Percentiles rank a stretch among this genome's conserved stretches.
phyloP scores from a whole-genome alignment of 139 green algal species.

The Picochlorum sp. region DNA sequence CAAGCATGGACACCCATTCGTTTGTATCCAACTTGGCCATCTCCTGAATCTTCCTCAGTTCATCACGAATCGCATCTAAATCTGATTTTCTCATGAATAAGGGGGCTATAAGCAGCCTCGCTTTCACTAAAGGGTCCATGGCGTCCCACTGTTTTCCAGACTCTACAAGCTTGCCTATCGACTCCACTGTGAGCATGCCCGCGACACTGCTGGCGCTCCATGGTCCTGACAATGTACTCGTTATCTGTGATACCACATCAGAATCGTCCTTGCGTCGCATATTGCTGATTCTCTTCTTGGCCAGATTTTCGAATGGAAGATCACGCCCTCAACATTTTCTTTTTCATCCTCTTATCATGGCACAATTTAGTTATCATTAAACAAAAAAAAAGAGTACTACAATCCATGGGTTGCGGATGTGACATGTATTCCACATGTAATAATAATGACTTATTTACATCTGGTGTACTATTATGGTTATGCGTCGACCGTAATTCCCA shows the following conservation, averaged over 20 bases:
- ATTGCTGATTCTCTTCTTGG: too few relatives aligned
- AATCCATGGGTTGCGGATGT: too few relatives aligned
- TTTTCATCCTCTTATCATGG: too few relatives aligned
- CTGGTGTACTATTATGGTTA: constrained; percentile 2
- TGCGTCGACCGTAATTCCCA: constrained; percentile 74
- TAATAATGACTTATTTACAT: too few relatives aligned
- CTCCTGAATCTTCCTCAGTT: constrained; percentile 5
- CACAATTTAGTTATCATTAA: too few relatives aligned
- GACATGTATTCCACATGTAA: too few relatives aligned
- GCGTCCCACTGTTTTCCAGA: constrained; percentile 20
- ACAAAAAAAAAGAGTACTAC: too few relatives aligned
- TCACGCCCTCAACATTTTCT: too few relatives aligned
- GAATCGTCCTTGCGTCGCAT: background rate
- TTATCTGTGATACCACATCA: constrained; percentile 16
- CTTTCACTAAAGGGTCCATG: constrained; percentile 23
- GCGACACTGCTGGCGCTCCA: constrained; percentile 26
- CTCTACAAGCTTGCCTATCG: constrained; percentile 17
- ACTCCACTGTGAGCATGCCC: constrained; percentile 12
- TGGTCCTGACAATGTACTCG: constrained; percentile 16
- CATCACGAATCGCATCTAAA: constrained; percentile 13
- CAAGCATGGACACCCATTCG: constrained; percentile 28
- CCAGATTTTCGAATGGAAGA: too few relatives aligned
- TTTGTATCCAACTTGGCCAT: constrained; percentile 10
- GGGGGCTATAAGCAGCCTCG: constrained; percentile 22
- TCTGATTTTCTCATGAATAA: constrained; percentile 19